A percentile compares a stretch with the other conserved stretches of the same genome.
Evolutionary conservation across 192 early-diverging fungal species (phyloP).

Genomic region (Backusella circina): DNA sequence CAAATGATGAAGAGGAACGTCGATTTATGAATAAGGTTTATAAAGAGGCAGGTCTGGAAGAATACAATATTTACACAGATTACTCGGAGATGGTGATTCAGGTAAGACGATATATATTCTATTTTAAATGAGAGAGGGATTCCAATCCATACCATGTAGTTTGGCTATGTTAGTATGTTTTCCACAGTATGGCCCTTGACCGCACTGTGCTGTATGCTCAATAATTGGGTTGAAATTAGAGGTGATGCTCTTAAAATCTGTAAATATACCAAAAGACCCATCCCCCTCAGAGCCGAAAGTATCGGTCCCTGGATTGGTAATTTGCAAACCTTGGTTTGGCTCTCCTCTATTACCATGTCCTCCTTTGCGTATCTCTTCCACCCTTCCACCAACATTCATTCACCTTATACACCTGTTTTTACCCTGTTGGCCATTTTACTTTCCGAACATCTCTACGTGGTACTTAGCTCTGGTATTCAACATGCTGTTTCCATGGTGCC

Average conservation of each 20-base stretch:
- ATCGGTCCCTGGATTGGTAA: constrained; percentile 38
- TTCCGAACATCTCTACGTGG: constrained; percentile 36
- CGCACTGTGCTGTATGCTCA: constrained; percentile 75
- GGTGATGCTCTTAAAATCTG: constrained; percentile 91
- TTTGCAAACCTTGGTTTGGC: constrained; percentile 42
- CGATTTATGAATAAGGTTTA: constrained; percentile 51
- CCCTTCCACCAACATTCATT: constrained; percentile 33
- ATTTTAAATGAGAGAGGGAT: not conserved
- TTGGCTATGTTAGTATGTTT: constrained; percentile 86
- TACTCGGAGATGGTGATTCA: constrained; percentile 93
- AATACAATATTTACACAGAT: constrained; percentile 83
- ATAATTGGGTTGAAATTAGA: constrained; percentile 91
- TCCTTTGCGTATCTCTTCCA: constrained; percentile 55
- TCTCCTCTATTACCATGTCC: constrained; percentile 57
- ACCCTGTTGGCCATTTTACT: constrained; percentile 28
- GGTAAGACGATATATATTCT: constrained; percentile 32
- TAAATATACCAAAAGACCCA: constrained; percentile 51
- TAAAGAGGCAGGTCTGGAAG: constrained; percentile 61
- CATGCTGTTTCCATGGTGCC: constrained; percentile 23
- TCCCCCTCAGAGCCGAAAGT: constrained; percentile 30
- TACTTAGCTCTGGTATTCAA: constrained; percentile 15
- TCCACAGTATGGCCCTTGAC: constrained; percentile 84
- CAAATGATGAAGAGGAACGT: constrained; percentile 30
- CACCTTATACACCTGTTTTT: constrained; percentile 28
- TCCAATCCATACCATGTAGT: constrained; percentile 43